A percentile compares a stretch with the other conserved stretches of the same genome.
These are phyloP conservation scores for Aspergillus fischeri DNA, from an alignment of 2,329 filamentous ascomycete species.

Conservation along the genomic window DNA sequence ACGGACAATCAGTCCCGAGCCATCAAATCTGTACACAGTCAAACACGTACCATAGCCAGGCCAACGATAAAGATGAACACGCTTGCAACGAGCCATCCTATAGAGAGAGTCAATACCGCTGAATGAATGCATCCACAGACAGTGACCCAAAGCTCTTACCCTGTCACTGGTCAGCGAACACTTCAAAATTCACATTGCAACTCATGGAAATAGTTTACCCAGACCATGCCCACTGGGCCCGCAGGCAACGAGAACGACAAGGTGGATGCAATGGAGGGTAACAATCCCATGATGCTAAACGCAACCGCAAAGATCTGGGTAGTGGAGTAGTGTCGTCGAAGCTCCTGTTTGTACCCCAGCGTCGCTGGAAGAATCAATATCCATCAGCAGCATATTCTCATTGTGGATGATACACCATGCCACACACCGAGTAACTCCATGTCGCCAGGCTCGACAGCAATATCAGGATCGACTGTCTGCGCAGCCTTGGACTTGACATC, in stretches of 20 bases:
- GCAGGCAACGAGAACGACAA: conserved; percentile 56
- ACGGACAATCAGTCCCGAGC: neutral
- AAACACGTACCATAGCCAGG: conserved; percentile 51
- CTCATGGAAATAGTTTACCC: conserved; percentile 36
- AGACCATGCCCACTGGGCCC: conserved; percentile 59
- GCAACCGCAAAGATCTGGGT: conserved; percentile 58
- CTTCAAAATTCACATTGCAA: neutral
- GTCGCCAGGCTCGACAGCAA: conserved; percentile 15
- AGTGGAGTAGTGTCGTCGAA: conserved; percentile 58
- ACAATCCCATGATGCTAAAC: conserved; percentile 57
- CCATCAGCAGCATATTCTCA: conserved; percentile 1
- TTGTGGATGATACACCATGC: neutral
- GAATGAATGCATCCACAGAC: neutral
- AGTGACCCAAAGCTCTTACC: conserved; percentile 1
- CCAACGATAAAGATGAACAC: conserved; percentile 56
- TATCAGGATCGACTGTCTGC: neutral
- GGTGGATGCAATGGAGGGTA: conserved; percentile 58
- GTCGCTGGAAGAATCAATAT: conserved; percentile 17
- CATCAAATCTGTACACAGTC: conserved; percentile 5
- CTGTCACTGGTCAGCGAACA: conserved; percentile 15
- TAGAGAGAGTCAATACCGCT: neutral
- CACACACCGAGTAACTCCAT: conserved; percentile 19
- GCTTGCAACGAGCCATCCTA: conserved; percentile 53
- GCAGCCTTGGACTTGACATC: conserved; percentile 5
- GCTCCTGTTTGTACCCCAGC: conserved; percentile 55